phyloP scores from a whole-genome alignment of 345 rosid species.

The Dovyalis caffra region DNA sequence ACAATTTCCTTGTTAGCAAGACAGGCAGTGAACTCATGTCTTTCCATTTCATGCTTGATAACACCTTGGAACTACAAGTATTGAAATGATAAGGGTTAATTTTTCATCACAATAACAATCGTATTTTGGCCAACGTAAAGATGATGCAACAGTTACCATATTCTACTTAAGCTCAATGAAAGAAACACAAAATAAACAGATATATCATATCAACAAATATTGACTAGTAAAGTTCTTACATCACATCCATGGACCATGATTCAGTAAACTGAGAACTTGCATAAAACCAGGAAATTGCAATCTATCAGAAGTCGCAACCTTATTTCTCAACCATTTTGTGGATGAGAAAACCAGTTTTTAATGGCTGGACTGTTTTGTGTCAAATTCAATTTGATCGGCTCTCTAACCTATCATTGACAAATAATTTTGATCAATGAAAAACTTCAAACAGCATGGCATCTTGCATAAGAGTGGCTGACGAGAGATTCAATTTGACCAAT shows the following conservation, averaged over 20 bases:
- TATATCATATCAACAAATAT: neutral
- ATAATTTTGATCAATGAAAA: neutral
- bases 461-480: neutral
- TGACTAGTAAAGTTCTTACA: neutral
- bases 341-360: neutral
- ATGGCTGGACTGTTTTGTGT: neutral
- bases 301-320: neutral
- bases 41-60: slow-evolving; percentile 59
- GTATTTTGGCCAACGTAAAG: neutral
- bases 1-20: slow-evolving; percentile 62
- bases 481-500: no score
- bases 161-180: neutral
- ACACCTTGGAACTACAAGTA: slow-evolving; percentile 62
- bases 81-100: neutral
- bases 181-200: neutral
- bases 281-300: neutral
- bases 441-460: neutral
- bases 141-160: neutral
- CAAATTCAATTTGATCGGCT: neutral
- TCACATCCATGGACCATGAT: neutral
- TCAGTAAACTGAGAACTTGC: neutral
- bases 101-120: neutral
- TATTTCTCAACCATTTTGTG: neutral
- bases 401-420: neutral
- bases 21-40: slow-evolving; percentile 53